A percentile compares a stretch with the other conserved stretches of the same genome.
phyloP scores from a whole-genome alignment of 805 yeast species.

The Monosporozyma solicola region DNA sequence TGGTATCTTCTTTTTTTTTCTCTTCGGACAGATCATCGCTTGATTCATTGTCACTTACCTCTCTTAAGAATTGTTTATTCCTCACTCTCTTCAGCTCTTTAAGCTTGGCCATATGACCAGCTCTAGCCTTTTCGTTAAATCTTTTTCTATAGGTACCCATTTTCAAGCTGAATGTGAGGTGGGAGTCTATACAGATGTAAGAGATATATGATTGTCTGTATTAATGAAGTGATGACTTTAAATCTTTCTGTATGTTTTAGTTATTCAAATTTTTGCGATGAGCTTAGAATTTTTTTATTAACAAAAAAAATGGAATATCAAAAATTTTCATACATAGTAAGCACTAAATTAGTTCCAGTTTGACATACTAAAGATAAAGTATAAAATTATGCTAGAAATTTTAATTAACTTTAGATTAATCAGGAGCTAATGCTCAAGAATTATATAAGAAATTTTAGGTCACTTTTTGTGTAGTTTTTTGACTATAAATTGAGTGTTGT shows the following conservation, averaged over 20 bases:
- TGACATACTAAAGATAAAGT: not conserved
- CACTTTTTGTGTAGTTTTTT: too few species aligned
- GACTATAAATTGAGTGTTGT: too few species aligned
- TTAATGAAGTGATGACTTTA: not conserved
- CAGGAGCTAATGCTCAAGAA: not conserved
- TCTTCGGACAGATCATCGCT: constrained; percentile 11
- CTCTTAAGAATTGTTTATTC: constrained; percentile 57
- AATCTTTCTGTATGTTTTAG: not conserved
- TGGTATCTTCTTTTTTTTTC: constrained; percentile 35
- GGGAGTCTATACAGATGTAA: not conserved
- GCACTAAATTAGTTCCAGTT: not conserved
- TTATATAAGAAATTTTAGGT: too few species aligned
- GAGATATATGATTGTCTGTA: not conserved
- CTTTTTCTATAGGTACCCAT: constrained; percentile 82
- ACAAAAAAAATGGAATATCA: not conserved
- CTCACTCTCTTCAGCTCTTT: constrained; percentile 57
- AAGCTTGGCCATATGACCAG: constrained; percentile 77
- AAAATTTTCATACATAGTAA: not conserved
- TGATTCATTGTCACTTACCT: constrained; percentile 35
- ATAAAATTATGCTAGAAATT: not conserved
- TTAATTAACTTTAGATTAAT: not conserved
- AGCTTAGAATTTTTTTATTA: constrained; percentile 1
- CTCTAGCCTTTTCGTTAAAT: constrained; percentile 76
- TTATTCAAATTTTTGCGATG: constrained; percentile 6
- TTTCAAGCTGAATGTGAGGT: not conserved